Evolutionary conservation across 2,329 filamentous ascomycete species (phyloP), one percentile per base, ranked within the genome.

Genomic region (Tolypocladium tundrense): DNA sequence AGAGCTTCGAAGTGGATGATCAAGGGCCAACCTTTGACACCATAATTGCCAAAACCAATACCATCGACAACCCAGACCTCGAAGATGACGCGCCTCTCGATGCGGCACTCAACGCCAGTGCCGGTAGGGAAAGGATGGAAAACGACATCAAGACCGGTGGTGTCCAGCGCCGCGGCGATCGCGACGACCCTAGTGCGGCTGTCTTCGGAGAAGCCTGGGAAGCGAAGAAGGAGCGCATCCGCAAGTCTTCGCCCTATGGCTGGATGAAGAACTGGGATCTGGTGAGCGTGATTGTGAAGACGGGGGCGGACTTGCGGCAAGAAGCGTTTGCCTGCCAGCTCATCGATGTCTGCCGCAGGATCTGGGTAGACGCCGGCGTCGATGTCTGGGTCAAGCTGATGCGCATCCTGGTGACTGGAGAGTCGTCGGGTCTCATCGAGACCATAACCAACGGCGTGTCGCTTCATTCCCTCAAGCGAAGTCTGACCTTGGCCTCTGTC

Each of bases 221-320:
- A 64, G 81, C 86, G 57, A 94, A 94, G 72, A 90, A 88, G 66
- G 90, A 93, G 71, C 87, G 90, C 24, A 91, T 94, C 68, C 82
- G 90, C 60, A 88, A 88, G 65, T 88, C 88, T 1, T 93, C 89
- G 0, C 90, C 90, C 0, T 94, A 92, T 68, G 90, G 90, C 11
- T 91, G 88, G 84, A 90, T 91, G 86, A 90, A 90, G 74, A 93
- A 91, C 68, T 94, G 90, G 90, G 90, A 94, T 67, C 79, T 94
- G 31, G 79, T 94, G 61, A 92, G 88, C 68, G 89, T 94, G 60
- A 94, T 94, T 67, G 87, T 94, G 65, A 94, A 94, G 76, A 94
- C 90, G 13, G 89, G 90, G 3, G 88, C 88, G 2, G 89, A 94
- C 72, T 75, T 94, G 60, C 81, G 90, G 55, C 90, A 94, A 74